Evolutionary conservation across 805 yeast species (phyloP).

Genomic region (Barnettozyma siamensis): DNA sequence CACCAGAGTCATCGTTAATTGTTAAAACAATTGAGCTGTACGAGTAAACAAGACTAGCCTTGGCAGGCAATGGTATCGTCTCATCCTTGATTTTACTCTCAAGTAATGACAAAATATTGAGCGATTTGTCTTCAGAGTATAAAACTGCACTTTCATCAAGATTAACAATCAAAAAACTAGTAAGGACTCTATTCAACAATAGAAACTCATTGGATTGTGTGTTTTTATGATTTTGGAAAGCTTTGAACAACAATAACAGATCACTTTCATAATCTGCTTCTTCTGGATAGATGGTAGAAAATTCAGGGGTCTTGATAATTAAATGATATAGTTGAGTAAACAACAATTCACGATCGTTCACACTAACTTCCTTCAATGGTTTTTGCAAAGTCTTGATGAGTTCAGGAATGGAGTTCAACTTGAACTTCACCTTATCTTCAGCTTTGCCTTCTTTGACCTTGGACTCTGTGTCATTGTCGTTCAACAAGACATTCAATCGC

Average conservation of each 20-base stretch:
- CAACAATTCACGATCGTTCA: slow-evolving; percentile 22
- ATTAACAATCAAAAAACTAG: slow-evolving; percentile 20
- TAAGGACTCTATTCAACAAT: slow-evolving; percentile 13
- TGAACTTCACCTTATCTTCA: slow-evolving; percentile 12
- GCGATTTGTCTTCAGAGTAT: slow-evolving; percentile 13
- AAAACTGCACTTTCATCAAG: slow-evolving; percentile 20
- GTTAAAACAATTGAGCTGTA: slow-evolving; percentile 19
- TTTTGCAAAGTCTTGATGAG: slow-evolving; percentile 18
- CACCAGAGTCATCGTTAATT: slow-evolving; percentile 23
- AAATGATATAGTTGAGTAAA: slow-evolving; percentile 22
- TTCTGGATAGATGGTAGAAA: slow-evolving; percentile 12
- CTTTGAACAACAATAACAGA: slow-evolving; percentile 13
- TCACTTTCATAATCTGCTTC: slow-evolving; percentile 16
- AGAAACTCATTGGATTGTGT: slow-evolving; percentile 12
- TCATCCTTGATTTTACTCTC: slow-evolving; percentile 18
- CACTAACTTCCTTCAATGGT: slow-evolving; percentile 17
- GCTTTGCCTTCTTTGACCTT: slow-evolving; percentile 8
- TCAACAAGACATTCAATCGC: slow-evolving; percentile 17
- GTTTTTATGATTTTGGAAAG: slow-evolving; percentile 15
- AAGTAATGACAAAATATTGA: slow-evolving; percentile 14
- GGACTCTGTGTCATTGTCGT: slow-evolving; percentile 4
- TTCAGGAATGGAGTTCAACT: slow-evolving; percentile 20
- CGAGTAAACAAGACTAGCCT: slow-evolving; percentile 20
- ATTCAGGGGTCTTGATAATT: slow-evolving; percentile 15
- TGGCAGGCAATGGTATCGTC: slow-evolving; percentile 11